These are phyloP conservation scores for Coemansia sp. DNA, from an alignment of 192 early-diverging fungal genomes.

Conservation along the genomic window DNA sequence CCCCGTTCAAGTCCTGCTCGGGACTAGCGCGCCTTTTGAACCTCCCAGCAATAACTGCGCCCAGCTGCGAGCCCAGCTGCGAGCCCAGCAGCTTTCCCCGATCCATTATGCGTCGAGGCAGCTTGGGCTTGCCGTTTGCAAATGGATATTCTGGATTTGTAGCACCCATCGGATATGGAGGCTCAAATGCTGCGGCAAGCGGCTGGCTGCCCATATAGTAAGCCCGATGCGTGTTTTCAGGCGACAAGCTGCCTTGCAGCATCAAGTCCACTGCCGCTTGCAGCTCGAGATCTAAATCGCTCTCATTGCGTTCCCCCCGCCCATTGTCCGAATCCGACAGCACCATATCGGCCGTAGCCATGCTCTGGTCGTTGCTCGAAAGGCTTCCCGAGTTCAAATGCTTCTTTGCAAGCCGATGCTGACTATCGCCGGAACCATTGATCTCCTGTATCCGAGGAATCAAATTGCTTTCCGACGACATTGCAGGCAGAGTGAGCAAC, in stretches of 20 bases:
- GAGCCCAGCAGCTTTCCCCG: not conserved
- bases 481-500: too few relatives aligned
- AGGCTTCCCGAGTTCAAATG: not conserved
- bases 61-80: slow-evolving; percentile 18
- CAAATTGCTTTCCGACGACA: slow-evolving; percentile 11
- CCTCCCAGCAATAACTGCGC: slow-evolving; percentile 9
- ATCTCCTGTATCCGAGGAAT: slow-evolving; percentile 32
- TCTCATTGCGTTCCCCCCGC: not conserved
- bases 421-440: slow-evolving; percentile 40
- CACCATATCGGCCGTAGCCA: slow-evolving; percentile 33
- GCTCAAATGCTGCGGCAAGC: slow-evolving; percentile 4
- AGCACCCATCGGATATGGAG: not conserved
- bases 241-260: slow-evolving; percentile 19
- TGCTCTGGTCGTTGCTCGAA: slow-evolving; percentile 17
- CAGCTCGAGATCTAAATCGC: slow-evolving; percentile 31
- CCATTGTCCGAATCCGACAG: slow-evolving; percentile 7
- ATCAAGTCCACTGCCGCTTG: slow-evolving; percentile 40
- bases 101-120: slow-evolving; percentile 1
- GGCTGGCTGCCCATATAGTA: slow-evolving; percentile 8
- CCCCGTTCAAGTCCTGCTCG: not conserved
- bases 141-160: not conserved
- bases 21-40: not conserved
- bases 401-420: slow-evolving; percentile 13
- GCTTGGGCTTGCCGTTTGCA: not conserved
- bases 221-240: not conserved